Conservation (phyloP, 208 protist species). For the Naegleria fowleri region DNA sequence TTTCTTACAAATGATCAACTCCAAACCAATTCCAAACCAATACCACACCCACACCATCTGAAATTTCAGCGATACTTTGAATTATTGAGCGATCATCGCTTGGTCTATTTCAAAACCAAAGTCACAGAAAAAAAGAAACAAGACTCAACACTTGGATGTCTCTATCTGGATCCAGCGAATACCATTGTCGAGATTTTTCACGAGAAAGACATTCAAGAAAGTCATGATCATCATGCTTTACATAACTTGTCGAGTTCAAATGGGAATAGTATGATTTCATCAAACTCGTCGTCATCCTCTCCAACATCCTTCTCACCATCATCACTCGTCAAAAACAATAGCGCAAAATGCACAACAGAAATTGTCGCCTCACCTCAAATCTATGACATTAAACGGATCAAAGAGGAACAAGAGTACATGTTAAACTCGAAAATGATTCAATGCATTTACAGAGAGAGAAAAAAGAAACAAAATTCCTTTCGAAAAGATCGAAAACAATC, state of each 20-base stretch:
- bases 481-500: neutral
- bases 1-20: too few relatives aligned
- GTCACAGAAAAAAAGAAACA: neutral
- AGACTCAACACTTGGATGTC: neutral
- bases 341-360: neutral
- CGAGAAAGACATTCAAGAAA: neutral
- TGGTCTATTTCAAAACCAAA: neutral
- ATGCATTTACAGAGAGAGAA: neutral
- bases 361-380: neutral
- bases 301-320: neutral
- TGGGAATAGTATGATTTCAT: too few relatives aligned
- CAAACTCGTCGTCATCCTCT: too few relatives aligned
- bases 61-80: neutral
- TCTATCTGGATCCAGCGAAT: neutral
- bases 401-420: neutral
- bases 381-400: neutral
- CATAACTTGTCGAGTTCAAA: too few relatives aligned
- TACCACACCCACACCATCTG: too few relatives aligned
- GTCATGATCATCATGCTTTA: too few relatives aligned
- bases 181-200: neutral
- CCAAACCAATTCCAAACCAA: neutral
- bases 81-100: neutral
- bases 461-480: neutral
- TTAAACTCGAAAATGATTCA: neutral
- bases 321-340: neutral